Evolutionary conservation across 441 rosid species (phyloP).

Genomic region (Mallotus repandus): DNA sequence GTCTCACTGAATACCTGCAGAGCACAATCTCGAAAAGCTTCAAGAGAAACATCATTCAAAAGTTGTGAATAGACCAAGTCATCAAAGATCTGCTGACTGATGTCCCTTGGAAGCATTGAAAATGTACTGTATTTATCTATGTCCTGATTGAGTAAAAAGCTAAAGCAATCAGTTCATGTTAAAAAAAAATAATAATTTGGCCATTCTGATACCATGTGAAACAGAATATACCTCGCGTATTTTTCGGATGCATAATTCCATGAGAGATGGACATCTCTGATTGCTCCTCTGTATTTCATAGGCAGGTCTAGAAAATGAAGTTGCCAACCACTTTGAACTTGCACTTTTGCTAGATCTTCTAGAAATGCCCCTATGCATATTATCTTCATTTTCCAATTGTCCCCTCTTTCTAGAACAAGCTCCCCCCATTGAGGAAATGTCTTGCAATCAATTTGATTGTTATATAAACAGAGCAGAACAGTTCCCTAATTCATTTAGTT

Average conservation of each 20-base stretch:
- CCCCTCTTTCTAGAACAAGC: constrained; percentile 90
- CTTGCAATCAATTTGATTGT: constrained; percentile 28
- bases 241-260: constrained; percentile 68
- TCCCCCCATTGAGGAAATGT: constrained; percentile 57
- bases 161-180: not conserved
- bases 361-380: constrained; percentile 46
- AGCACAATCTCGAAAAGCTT: constrained; percentile 85
- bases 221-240: constrained; percentile 50
- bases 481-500: constrained; percentile 11
- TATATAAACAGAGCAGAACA: constrained; percentile 30
- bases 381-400: constrained; percentile 59
- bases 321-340: constrained; percentile 84
- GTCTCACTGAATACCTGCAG: constrained; percentile 60
- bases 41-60: constrained; percentile 45
- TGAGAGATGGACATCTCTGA: constrained; percentile 62
- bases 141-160: constrained; percentile 48
- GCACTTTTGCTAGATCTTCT: constrained; percentile 60
- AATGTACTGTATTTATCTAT: constrained; percentile 49
- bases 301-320: constrained; percentile 59
- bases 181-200: not conserved
- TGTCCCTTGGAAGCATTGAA: constrained; percentile 79
- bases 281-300: constrained; percentile 35
- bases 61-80: constrained; percentile 55
- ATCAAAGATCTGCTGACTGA: constrained; percentile 85
- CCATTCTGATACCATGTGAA: not conserved